Percentiles rank a stretch among this genome's conserved stretches.
Evolutionary conservation across 2,329 filamentous ascomycete species (phyloP).

Genomic region (Colletotrichum sidae): DNA sequence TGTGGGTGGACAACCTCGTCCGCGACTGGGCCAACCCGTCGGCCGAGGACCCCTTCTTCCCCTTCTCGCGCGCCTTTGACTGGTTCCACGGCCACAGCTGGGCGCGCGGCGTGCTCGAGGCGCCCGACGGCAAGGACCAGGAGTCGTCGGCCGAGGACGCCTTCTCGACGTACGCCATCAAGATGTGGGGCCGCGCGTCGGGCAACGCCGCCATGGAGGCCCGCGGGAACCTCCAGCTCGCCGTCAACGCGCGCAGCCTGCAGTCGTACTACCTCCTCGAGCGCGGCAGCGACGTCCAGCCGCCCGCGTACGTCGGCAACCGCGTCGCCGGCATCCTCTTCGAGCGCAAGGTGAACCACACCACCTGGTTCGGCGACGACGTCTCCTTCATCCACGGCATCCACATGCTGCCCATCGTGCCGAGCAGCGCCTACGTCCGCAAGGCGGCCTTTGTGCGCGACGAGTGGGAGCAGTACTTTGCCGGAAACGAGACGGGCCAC

Average conservation of each 20-base stretch:
- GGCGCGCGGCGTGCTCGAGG: slow-evolving; percentile 77
- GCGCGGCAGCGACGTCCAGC: slow-evolving; percentile 71
- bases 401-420: slow-evolving; percentile 77
- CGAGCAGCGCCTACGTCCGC: slow-evolving; percentile 71
- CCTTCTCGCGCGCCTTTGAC: slow-evolving; percentile 81
- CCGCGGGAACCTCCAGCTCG: slow-evolving; percentile 79
- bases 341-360: slow-evolving; percentile 88
- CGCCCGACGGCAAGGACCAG: slow-evolving; percentile 74
- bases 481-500: slow-evolving; percentile 53
- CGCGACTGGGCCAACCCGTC: slow-evolving; percentile 80
- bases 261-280: slow-evolving; percentile 81
- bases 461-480: slow-evolving; percentile 70
- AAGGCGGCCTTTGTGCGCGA: slow-evolving; percentile 73
- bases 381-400: slow-evolving; percentile 70
- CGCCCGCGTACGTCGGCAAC: slow-evolving; percentile 72
- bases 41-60: slow-evolving; percentile 74
- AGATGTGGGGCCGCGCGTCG: slow-evolving; percentile 83
- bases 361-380: slow-evolving; percentile 78
- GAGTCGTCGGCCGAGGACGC: slow-evolving; percentile 87
- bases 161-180: slow-evolving; percentile 81
- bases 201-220: slow-evolving; percentile 80
- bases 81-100: slow-evolving; percentile 89
- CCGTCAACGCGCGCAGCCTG: slow-evolving; percentile 74
- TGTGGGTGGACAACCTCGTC: slow-evolving; percentile 80
- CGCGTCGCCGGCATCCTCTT: slow-evolving; percentile 67